Evolutionary conservation across 176 grass and related monocot species (phyloP).

Genomic region (Phragmites australis): DNA sequence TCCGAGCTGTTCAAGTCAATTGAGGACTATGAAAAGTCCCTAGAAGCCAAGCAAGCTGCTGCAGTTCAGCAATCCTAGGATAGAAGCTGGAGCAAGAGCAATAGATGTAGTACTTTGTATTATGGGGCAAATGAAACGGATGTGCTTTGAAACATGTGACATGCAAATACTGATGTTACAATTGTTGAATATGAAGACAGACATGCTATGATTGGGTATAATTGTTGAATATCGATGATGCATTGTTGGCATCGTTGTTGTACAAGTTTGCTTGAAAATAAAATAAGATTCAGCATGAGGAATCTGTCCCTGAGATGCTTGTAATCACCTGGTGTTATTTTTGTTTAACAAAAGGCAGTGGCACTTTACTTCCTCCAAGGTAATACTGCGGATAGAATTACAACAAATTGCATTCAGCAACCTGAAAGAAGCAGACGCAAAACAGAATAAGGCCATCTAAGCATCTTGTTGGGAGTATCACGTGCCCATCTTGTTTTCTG

Average conservation of each 20-base stretch:
- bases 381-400: neutral
- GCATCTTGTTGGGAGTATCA: conserved; percentile 2
- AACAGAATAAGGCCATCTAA: conserved; percentile 22
- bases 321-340: conserved; percentile 15
- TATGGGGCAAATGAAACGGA: conserved; percentile 5
- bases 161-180: neutral
- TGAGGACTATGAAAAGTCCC: conserved; percentile 83
- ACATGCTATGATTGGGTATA: neutral
- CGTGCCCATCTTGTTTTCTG: neutral
- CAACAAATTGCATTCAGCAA: neutral
- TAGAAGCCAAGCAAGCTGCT: conserved; percentile 65
- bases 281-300: neutral
- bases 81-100: conserved; percentile 8
- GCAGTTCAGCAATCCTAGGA: conserved; percentile 38
- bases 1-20: conserved; percentile 85
- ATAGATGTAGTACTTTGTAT: conserved; percentile 27
- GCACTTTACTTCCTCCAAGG: neutral
- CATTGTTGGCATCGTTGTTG: neutral
- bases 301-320: neutral
- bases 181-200: neutral
- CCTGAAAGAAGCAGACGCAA: conserved; percentile 23
- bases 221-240: neutral
- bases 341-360: neutral
- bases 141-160: neutral
- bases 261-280: conserved; percentile 32